Conservation (phyloP, 495 filamentous ascomycete genomes). For the Penicillium macrosclerotiorum region DNA sequence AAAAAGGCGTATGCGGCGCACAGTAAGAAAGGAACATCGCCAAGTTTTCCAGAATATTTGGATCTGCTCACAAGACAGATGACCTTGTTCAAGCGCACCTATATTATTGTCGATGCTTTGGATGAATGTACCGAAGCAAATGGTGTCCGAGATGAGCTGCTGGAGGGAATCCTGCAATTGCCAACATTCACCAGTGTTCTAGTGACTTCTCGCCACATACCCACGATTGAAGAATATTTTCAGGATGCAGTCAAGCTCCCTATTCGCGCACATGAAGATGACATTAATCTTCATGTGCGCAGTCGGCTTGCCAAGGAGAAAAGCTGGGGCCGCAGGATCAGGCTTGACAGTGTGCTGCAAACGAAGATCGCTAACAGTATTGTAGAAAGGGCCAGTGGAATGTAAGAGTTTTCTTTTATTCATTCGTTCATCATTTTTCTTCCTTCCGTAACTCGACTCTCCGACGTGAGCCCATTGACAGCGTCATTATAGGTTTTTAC, state of each 20-base stretch:
- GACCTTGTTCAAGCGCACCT: not conserved
- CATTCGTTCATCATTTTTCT: not conserved
- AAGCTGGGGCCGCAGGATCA: not conserved
- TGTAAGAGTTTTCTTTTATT: not conserved
- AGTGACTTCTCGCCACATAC: not conserved
- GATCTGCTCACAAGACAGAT: not conserved
- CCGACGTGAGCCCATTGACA: not conserved
- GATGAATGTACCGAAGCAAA: not conserved
- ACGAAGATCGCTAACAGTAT: not conserved
- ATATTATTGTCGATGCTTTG: constrained; percentile 1
- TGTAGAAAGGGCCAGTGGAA: not conserved
- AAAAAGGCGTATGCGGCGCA: not conserved
- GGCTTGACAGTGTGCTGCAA: not conserved
- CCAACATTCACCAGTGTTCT: not conserved
- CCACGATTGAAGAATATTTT: not conserved
- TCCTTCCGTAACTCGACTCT: not conserved
- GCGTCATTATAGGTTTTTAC: constrained; percentile 1
- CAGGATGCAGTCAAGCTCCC: not conserved
- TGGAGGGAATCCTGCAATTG: not conserved
- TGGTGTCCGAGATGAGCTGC: not conserved
- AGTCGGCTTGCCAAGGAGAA: too few species aligned
- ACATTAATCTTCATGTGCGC: not conserved
- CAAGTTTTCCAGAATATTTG: not conserved
- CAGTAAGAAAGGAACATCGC: not conserved
- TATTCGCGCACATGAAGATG: not conserved